These are phyloP conservation scores for Nakazawaea pomicola DNA, from an alignment of 805 yeast species.

Conservation along the genomic window DNA sequence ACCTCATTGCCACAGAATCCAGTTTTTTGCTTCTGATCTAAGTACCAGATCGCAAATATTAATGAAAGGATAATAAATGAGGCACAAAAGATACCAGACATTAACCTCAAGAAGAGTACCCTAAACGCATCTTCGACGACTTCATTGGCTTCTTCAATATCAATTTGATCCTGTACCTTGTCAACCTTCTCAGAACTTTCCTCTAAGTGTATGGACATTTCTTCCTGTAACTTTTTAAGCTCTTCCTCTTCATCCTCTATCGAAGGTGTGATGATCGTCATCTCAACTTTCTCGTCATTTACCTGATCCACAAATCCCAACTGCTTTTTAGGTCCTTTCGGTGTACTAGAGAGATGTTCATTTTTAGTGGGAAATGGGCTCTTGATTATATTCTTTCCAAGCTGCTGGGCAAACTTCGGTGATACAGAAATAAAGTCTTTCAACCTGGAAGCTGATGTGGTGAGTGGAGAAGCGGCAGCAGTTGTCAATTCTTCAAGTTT, in stretches of 20 bases:
- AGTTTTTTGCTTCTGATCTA: slow-evolving; percentile 53
- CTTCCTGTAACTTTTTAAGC: slow-evolving; percentile 12
- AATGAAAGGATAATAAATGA: slow-evolving; percentile 31
- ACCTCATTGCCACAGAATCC: slow-evolving; percentile 77
- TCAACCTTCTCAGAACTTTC: slow-evolving; percentile 9
- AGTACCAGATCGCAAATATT: slow-evolving; percentile 51
- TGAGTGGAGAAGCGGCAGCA: too few species aligned
- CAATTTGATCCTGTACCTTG: slow-evolving; percentile 6
- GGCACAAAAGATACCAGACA: slow-evolving; percentile 19
- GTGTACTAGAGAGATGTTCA: slow-evolving; percentile 2
- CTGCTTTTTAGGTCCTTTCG: slow-evolving; percentile 11
- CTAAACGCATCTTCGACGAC: slow-evolving; percentile 1
- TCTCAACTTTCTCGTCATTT: slow-evolving; percentile 1
- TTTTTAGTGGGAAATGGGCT: slow-evolving; percentile 14
- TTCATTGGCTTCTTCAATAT: slow-evolving; percentile 3
- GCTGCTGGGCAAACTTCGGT: slow-evolving; percentile 30
- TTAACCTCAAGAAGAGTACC: slow-evolving; percentile 9
- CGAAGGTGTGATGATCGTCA: slow-evolving; percentile 12
- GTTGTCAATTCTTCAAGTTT: slow-evolving; percentile 21
- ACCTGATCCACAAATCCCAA: slow-evolving; percentile 7
- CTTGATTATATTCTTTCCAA: slow-evolving; percentile 22
- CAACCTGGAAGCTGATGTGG: slow-evolving; percentile 13
- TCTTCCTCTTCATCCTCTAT: slow-evolving; percentile 16
- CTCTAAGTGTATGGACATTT: slow-evolving; percentile 5
- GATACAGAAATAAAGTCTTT: slow-evolving; percentile 13